A percentile compares a stretch with the other conserved stretches of the same genome.
These are phyloP conservation scores for Erysimum cheiri DNA, from an alignment of 441 rosid genomes.

Conservation along the genomic window DNA sequence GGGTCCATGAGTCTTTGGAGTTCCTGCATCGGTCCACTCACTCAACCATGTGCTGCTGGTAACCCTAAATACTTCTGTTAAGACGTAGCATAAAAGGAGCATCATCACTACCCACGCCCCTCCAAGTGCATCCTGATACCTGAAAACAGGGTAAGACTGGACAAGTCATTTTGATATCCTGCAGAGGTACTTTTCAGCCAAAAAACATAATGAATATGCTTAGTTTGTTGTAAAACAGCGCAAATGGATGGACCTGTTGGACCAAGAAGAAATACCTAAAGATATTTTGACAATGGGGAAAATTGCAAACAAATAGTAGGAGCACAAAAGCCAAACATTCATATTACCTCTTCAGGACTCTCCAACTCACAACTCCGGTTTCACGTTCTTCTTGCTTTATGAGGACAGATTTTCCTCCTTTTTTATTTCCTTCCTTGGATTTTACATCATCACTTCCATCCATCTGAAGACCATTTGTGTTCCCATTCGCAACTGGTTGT, in stretches of 20 bases:
- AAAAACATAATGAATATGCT: conserved; percentile 9
- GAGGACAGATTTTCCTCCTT: conserved; percentile 81
- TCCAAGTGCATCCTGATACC: conserved; percentile 97
- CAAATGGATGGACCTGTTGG: conserved; percentile 21
- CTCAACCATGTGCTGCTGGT: conserved; percentile 99
- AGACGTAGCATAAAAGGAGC: conserved; percentile 77
- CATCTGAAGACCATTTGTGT: conserved; percentile 48
- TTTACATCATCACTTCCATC: conserved; percentile 51
- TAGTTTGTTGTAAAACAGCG: conserved; percentile 4
- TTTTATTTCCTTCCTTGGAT: conserved; percentile 45
- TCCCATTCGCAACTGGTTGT: conserved; percentile 64
- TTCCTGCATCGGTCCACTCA: conserved; percentile 89
- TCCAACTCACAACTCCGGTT: conserved; percentile 92
- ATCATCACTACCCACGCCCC: conserved; percentile 93
- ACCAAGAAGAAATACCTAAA: conserved; percentile 5
- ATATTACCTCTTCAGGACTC: conserved; percentile 78
- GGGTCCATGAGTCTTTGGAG: conserved; percentile 64
- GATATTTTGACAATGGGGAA: conserved; percentile 8
- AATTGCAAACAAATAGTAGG: conserved; percentile 22
- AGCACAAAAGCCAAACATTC: conserved; percentile 14
- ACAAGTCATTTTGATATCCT: conserved; percentile 29
- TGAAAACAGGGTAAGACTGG: conserved; percentile 44
- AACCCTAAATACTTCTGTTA: conserved; percentile 85
- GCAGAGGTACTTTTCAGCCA: conserved; percentile 22
- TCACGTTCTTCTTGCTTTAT: conserved; percentile 98